These are phyloP conservation scores for Fraxinus albicans DNA, from an alignment of 305 asterid genomes.

Conservation along the genomic window DNA sequence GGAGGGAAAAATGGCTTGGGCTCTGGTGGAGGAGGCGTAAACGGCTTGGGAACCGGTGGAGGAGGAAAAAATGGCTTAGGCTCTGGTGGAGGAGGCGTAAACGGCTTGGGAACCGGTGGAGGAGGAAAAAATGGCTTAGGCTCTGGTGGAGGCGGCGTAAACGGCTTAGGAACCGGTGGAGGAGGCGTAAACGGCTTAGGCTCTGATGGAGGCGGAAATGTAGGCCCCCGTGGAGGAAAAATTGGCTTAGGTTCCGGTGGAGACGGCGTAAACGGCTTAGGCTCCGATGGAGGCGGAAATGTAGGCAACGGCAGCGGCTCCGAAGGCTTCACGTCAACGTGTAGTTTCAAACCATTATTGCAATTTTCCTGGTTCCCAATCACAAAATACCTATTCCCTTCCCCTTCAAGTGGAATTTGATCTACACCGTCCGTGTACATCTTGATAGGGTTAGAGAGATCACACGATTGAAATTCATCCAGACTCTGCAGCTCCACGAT, in stretches of 20 bases:
- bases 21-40: neutral
- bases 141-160: neutral
- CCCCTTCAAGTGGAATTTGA: constrained; percentile 49
- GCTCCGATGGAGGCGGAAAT: neutral
- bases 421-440: constrained; percentile 47
- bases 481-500: constrained; percentile 51
- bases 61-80: neutral
- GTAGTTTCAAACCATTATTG: constrained; percentile 66
- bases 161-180: neutral
- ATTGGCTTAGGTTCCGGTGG: neutral
- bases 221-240: too few species aligned
- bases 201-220: neutral
- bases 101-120: neutral
- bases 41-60: neutral
- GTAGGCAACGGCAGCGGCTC: neutral
- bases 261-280: neutral
- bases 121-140: neutral
- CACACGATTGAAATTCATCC: constrained; percentile 56
- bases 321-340: constrained; percentile 34
- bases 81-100: neutral
- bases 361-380: constrained; percentile 58
- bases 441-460: constrained; percentile 62
- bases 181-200: neutral
- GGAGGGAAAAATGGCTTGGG: neutral
- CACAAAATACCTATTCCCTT: constrained; percentile 67